These are phyloP conservation scores for Paxillus involutus DNA, from an alignment of 768 basidiomycete genomes.

Conservation along the genomic window DNA sequence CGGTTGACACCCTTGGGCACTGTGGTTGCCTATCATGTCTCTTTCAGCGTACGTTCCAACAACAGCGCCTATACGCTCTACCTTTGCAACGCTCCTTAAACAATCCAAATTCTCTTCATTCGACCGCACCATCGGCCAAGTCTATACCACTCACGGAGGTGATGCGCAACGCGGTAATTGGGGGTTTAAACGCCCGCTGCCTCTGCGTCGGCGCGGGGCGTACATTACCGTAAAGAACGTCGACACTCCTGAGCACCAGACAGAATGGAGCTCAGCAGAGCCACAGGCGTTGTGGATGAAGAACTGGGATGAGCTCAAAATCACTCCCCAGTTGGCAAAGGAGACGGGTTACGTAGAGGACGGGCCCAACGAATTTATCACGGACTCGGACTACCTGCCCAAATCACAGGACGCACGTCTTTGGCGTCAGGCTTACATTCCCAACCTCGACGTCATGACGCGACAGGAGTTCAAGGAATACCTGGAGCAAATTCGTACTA, in stretches of 20 bases:
- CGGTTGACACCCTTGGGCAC: neutral
- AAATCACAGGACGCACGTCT: conserved; percentile 10
- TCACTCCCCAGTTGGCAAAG: conserved; percentile 11
- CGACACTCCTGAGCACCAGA: conserved; percentile 73
- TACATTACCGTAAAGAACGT: conserved; percentile 66
- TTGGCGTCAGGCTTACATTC: conserved; percentile 33
- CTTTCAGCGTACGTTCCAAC: conserved; percentile 9
- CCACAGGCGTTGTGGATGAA: conserved; percentile 65
- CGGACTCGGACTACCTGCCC: conserved; percentile 28
- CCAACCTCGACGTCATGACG: conserved; percentile 63
- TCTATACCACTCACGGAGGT: conserved; percentile 70
- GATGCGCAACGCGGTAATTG: conserved; percentile 78
- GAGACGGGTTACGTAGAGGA: conserved; percentile 10
- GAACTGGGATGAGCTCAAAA: conserved; percentile 59
- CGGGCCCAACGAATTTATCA: conserved; percentile 17
- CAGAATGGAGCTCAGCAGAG: conserved; percentile 74
- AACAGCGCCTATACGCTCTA: conserved; percentile 47
- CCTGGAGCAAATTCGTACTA: conserved; percentile 53
- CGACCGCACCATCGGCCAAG: conserved; percentile 74
- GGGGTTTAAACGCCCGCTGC: conserved; percentile 82
- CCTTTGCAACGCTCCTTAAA: conserved; percentile 75
- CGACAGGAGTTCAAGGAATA: conserved; percentile 57
- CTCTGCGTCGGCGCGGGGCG: conserved; percentile 60
- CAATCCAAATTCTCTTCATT: conserved; percentile 81
- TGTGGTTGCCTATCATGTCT: conserved; percentile 10